Evolutionary conservation across 2,329 filamentous ascomycete genomes (phyloP), one percentile per base, ranked within the genome.

Genomic region (Venturia aucupariae): DNA sequence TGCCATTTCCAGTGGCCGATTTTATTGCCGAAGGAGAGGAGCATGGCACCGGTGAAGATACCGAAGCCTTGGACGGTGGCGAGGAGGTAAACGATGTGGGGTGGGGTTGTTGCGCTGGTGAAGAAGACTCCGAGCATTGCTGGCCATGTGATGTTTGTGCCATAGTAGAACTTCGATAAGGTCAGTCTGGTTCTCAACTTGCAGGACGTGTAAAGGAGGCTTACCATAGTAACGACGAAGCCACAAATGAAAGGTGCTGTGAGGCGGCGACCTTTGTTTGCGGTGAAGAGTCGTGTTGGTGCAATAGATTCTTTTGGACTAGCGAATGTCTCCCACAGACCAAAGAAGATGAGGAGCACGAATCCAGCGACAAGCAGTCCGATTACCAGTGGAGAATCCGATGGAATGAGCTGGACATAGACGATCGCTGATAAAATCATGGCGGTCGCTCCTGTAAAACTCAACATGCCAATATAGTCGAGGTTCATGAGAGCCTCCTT

Each of bases 1-100:
- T 78, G 78, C 78, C 78, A 80, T 22, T 79, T 74, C 78, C 79
- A 81, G 66, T 78, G 73, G 10, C 75, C 72, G 60, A 82, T 76
- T 65, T 69, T 74, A 44, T 73, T 72, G 11, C 80, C 79, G 2
- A 48, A 74, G 70, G 22, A 82, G 76, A 65, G 42, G 19, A 61
- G 32, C 24, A 61, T 19, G n/a, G 59, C 11, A 27, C 64, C 64
- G 22, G 60, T 65, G 24, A 62, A 39, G 46, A 65, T 32, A 19
- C 75, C 80, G 30, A 82, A 69, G 8, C 78, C 79, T 68, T 79
- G 77, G 0, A 76, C 76, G 27, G 80, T 69, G 0, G 78, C 77
- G 3, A 82, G 68, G 2, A 75, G 66, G 27, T 75, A 70, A 4
- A 70, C 70, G 61, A 76, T 73, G 22, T 24, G 32, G 3, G n/a